Base-by-base conservation (phyloP, 108 stramenopile species). In the Skeletonema menzelii region DNA sequence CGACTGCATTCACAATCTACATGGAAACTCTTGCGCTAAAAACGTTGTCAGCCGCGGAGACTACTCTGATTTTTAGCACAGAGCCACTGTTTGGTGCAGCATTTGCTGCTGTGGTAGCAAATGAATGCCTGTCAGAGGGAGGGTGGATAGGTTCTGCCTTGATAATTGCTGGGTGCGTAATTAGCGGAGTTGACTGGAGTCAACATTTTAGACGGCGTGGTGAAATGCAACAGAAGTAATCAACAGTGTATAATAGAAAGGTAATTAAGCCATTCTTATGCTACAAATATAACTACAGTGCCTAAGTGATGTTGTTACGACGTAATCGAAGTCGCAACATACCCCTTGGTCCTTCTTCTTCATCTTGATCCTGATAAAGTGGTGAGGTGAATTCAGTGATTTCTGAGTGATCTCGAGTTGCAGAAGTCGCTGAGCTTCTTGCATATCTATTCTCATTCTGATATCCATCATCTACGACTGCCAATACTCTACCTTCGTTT, bases 21-120 rank as follows among this genome's bases (percentile, higher is more conserved):
- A 86, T 93, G 80, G 96, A 97, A 85, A 96, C 93, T 12, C 14
- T 91, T 22, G 97, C 97, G 3, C 77, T 97, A 58, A 76, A 88
- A 38, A 92, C 88, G 8, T 76, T 97, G 10, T 86, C 86, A 14
- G 97, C 97, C 4, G 80, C 93, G 4, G 97, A 97, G 65, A 94
- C 95, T 10, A 97, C 97, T 4, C 71, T 97, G 27, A 89, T 97
- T 27, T 88, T 96, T 28, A 87, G 88, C 13, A 96, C 97, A 4
- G 96, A 96, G 75, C 96, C 97, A 14, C 38, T 97, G 19, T 96
- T 86, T 82, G 97, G 95, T 42, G 80, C 91, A 14, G 88, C 82
- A 20, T 94, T 95, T 79, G 95, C 95, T 0, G 83, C 87, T 31
- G 63, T 84, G 4, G 72, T 96, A 8, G 83, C 95, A 44, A 89